These are phyloP conservation scores for Rhodamnia argentea DNA, from an alignment of 345 rosid species.

Conservation along the genomic window DNA sequence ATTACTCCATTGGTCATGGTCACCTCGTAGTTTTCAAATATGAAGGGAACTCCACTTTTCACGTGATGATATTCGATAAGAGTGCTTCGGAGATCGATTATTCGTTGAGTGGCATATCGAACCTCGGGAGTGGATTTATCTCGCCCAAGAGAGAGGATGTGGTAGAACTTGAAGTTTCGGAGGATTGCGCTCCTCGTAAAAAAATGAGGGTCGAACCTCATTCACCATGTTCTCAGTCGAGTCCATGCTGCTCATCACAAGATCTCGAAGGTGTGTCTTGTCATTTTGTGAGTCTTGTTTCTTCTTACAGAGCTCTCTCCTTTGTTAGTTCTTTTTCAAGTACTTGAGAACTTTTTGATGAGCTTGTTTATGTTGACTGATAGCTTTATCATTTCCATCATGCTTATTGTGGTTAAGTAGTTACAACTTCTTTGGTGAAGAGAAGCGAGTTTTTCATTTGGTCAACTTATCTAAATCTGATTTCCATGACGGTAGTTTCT, in stretches of 20 bases:
- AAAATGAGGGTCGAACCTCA: background rate
- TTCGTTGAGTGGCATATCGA: background rate
- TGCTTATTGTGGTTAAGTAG: background rate
- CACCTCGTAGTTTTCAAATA: background rate
- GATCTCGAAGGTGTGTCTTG: background rate
- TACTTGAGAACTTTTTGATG: background rate
- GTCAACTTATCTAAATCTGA: background rate
- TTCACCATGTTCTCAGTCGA: background rate
- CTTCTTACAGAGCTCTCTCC: background rate
- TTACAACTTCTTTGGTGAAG: background rate
- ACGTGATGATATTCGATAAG: background rate
- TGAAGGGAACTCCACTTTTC: background rate
- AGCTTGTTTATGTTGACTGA: background rate
- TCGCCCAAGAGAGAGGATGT: background rate
- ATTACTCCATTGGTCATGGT: background rate
- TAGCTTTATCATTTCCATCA: background rate
- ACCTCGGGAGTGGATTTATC: background rate
- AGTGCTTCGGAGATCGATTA: background rate
- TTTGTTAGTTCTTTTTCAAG: background rate
- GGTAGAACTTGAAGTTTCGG: background rate
- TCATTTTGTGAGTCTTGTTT: background rate
- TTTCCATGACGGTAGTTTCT: background rate
- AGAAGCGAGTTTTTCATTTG: background rate
- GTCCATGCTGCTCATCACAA: background rate
- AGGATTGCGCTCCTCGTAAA: background rate